Evolutionary conservation across 2,329 filamentous ascomycete species (phyloP).

Genomic region (Apiospora phragmitis): DNA sequence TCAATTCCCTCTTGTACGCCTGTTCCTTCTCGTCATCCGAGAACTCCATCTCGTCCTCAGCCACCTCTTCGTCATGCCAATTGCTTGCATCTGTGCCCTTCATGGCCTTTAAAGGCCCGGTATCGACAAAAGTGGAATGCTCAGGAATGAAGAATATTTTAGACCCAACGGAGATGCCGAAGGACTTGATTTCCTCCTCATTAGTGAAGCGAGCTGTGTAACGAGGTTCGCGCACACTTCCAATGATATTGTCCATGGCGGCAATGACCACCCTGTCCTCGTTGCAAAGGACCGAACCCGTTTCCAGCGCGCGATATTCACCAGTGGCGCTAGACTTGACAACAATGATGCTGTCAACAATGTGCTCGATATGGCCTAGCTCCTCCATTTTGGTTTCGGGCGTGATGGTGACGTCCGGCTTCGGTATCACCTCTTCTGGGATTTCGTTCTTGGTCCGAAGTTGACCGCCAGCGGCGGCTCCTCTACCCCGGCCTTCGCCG

Average conservation of each 20-base stretch:
- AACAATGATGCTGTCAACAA: conserved; percentile 77
- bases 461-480: conserved; percentile 43
- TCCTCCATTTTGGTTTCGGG: conserved; percentile 74
- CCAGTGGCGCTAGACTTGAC: conserved; percentile 78
- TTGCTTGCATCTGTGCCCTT: conserved; percentile 96
- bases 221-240: conserved; percentile 79
- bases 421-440: conserved; percentile 62
- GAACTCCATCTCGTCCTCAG: conserved; percentile 86
- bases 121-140: conserved; percentile 84
- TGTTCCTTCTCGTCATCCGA: conserved; percentile 95
- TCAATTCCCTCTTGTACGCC: conserved; percentile 70
- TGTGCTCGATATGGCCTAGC: conserved; percentile 72
- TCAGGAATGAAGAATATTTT: conserved; percentile 77
- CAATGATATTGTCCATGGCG: conserved; percentile 81
- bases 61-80: conserved; percentile 88
- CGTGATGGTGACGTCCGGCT: conserved; percentile 78
- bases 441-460: conserved; percentile 83
- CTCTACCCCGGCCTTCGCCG: conserved; percentile 52
- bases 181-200: conserved; percentile 64
- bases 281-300: conserved; percentile 79
- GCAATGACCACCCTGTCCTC: conserved; percentile 76
- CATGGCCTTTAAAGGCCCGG: conserved; percentile 71
- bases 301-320: conserved; percentile 82
- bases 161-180: conserved; percentile 67
- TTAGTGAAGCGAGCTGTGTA: conserved; percentile 80